Evolutionary conservation across 2,329 filamentous ascomycete genomes (phyloP).

Genomic region (Trichoderma sp.): DNA sequence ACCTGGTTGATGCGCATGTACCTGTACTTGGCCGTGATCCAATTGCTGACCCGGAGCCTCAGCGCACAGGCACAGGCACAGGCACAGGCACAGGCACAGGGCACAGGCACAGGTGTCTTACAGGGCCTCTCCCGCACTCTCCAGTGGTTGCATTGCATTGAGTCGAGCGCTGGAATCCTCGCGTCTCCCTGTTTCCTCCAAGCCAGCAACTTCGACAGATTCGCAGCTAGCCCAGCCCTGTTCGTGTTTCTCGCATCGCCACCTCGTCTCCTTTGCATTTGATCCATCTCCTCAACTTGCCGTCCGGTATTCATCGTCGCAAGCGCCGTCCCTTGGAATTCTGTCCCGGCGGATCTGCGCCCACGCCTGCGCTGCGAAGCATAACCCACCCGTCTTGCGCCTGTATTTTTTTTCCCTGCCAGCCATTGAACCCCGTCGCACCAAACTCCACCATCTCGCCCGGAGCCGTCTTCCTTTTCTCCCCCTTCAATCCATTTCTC

Average conservation of each 20-base stretch:
- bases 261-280: background rate
- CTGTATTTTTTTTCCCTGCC: background rate
- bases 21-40: no score
- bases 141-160: background rate
- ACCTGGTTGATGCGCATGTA: no score
- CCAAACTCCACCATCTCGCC: conserved; percentile 17
- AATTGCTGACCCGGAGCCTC: no score
- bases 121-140: background rate
- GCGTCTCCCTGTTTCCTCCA: background rate
- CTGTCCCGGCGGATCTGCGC: conserved; percentile 15
- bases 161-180: background rate
- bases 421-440: background rate
- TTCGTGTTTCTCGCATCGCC: background rate
- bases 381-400: background rate
- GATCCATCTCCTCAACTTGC: background rate
- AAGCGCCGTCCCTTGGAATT: conserved; percentile 14
- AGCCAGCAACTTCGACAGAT: background rate
- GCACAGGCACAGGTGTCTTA: background rate
- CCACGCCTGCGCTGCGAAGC: conserved; percentile 8
- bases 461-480: conserved; percentile 1
- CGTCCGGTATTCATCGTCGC: background rate
- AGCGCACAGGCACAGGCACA: background rate
- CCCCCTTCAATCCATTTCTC: conserved; percentile 13
- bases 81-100: background rate
- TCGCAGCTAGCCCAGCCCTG: background rate